These are phyloP conservation scores for Aspergillus incahuasiensis DNA, from an alignment of 495 filamentous ascomycete species.

Conservation along the genomic window DNA sequence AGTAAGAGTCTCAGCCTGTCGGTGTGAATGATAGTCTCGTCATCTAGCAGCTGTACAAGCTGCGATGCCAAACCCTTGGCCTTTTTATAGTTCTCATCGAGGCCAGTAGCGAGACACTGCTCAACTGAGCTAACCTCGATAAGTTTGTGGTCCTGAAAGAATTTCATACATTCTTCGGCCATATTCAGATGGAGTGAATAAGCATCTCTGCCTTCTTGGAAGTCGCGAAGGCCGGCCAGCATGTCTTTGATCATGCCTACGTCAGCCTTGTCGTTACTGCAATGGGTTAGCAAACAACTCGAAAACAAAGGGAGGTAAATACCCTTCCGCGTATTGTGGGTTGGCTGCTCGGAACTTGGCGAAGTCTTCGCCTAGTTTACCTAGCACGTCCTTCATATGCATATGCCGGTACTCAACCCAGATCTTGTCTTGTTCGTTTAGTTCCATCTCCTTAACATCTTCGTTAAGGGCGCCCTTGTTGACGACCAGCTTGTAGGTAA, in stretches of 20 bases:
- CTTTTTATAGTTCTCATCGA: conserved; percentile 89
- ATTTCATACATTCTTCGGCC: conserved; percentile 97
- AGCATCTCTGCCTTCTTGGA: conserved; percentile 88
- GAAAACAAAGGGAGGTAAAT: conserved; percentile 15
- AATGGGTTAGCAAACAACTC: conserved; percentile 1
- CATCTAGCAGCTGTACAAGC: conserved; percentile 81
- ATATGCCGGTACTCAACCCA: conserved; percentile 91
- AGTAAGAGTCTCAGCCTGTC: conserved; percentile 83
- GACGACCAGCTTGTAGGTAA: conserved; percentile 72
- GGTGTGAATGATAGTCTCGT: conserved; percentile 58
- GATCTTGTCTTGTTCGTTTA: conserved; percentile 81
- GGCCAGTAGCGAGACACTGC: conserved; percentile 80
- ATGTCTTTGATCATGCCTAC: conserved; percentile 95
- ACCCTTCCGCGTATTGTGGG: conserved; percentile 83
- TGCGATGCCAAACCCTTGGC: conserved; percentile 84
- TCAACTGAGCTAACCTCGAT: conserved; percentile 82
- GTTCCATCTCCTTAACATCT: conserved; percentile 83
- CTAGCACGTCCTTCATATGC: conserved; percentile 98
- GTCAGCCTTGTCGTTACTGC: conserved; percentile 57
- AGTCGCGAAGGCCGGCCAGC: conserved; percentile 90
- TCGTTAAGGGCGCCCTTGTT: conserved; percentile 64
- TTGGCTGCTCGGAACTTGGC: conserved; percentile 85
- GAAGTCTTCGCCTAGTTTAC: conserved; percentile 88
- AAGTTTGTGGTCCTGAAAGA: conserved; percentile 79
- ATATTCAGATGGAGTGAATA: conserved; percentile 94